Base-by-base conservation (phyloP, 148 eudicot genomes). In the Salicornia ramosissima region DNA sequence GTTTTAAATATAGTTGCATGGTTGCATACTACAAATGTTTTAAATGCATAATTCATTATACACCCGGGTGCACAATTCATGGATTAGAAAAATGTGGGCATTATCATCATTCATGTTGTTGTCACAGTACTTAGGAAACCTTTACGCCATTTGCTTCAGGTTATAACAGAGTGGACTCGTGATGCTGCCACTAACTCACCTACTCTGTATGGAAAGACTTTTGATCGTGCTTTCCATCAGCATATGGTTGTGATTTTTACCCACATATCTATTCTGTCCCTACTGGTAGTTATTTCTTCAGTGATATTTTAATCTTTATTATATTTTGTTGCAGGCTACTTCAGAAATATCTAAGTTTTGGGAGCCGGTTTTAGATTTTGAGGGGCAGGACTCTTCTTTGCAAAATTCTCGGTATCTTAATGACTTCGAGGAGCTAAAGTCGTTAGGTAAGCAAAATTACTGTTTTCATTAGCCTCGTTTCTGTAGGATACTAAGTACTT, bases 361-460 rank as follows among this genome's bases (percentile, higher is more conserved):
- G 99, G 86, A 81, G 85, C 80, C 87, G 63, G 85, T 85, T 53
- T 81, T 85, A 61, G 96, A 86, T 75, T 80, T 72, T 70, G 78
- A 75, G 74, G 89, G 76, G 26, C 82, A 83, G 57, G 81, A 74
- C 74, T 77, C 89, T 67, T 77, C 89, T 66, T 73, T 71, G 47
- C 80, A 71, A 78, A 87, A 77, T 76, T 94, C 99, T 45, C 93
- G 99, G 29, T 94, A 94, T 81, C 79, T 86, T 36, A 91, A 77
- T 74, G 97, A 94, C 80, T 94, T 94, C 76, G 99, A 91, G 83
- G 99, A 94, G 84, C 87, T 91, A 33, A 87, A 84, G 61, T 79
- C 99, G 58, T 87, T 94, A 55, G 99, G 99, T 94, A 54, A 79
- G 85, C 47, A 54, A 51, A 34, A 62, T 22, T 13, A 30, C 34